Conservation (phyloP, 2,329 filamentous ascomycete species). For the Penicillium sp. region DNA sequence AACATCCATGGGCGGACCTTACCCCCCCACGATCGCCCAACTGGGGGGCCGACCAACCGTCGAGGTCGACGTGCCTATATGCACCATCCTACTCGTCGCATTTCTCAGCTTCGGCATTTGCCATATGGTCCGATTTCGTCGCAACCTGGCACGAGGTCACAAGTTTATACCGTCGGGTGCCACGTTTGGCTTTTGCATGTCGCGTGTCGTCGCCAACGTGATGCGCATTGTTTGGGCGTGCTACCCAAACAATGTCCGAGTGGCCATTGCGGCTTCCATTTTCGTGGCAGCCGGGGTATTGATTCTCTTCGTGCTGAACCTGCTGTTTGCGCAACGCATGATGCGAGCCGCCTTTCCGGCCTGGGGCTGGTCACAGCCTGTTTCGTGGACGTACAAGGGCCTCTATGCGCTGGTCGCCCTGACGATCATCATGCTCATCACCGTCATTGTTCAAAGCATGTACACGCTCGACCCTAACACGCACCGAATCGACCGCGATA, state of each 20-base stretch:
- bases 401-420: constrained; percentile 55
- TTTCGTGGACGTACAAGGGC: constrained; percentile 50
- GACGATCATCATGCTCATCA: constrained; percentile 61
- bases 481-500: constrained; percentile 50
- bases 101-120: constrained; percentile 39
- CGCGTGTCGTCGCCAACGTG: constrained; percentile 43
- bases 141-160: constrained; percentile 38
- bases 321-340: constrained; percentile 70
- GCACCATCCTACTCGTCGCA: constrained; percentile 53
- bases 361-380: constrained; percentile 60
- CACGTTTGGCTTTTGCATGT: constrained; percentile 47
- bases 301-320: constrained; percentile 69
- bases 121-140: constrained; percentile 43
- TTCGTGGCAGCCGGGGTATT: constrained; percentile 69
- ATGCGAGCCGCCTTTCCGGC: constrained; percentile 65
- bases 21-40: constrained; percentile 25
- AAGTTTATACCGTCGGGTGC: constrained; percentile 46
- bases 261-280: constrained; percentile 57
- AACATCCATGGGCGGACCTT: constrained; percentile 20
- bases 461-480: constrained; percentile 56
- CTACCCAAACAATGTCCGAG: constrained; percentile 36
- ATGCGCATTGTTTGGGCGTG: constrained; percentile 53
- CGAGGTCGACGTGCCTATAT: constrained; percentile 59
- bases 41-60: constrained; percentile 48
- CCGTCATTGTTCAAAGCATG: constrained; percentile 57